Percentiles rank a stretch among this genome's conserved stretches.
Conservation (phyloP, 2,329 filamentous ascomycete genomes). For the Helminthosporium solani region DNA sequence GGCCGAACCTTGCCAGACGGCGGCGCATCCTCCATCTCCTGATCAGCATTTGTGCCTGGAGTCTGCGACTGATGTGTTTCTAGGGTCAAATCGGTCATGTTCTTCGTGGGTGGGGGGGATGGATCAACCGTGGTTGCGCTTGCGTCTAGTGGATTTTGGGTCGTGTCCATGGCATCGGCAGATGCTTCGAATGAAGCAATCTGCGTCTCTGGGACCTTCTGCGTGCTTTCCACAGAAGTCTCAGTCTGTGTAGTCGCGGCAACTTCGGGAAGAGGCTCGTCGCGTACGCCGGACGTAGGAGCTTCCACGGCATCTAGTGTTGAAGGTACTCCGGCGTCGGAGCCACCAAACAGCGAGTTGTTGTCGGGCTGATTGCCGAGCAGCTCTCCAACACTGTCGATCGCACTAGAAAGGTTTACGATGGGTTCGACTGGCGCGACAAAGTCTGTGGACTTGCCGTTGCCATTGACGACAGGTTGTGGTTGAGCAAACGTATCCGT, state of each 20-base stretch:
- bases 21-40: slow-evolving; percentile 43
- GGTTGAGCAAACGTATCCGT: slow-evolving; percentile 19
- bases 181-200: slow-evolving; percentile 6
- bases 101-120: slow-evolving; percentile 30
- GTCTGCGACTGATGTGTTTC: slow-evolving; percentile 22
- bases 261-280: slow-evolving; percentile 25
- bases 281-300: slow-evolving; percentile 38
- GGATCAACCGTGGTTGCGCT: slow-evolving; percentile 12
- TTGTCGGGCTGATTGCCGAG: slow-evolving; percentile 44
- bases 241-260: slow-evolving; percentile 8
- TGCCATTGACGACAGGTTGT: slow-evolving; percentile 34
- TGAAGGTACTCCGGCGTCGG: slow-evolving; percentile 29
- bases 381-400: slow-evolving; percentile 46
- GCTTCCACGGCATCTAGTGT: slow-evolving; percentile 46
- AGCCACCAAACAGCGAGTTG: slow-evolving; percentile 43
- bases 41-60: slow-evolving; percentile 26
- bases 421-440: slow-evolving; percentile 40
- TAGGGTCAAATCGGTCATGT: slow-evolving; percentile 37
- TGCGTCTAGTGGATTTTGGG: slow-evolving; percentile 17
- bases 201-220: slow-evolving; percentile 35
- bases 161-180: slow-evolving; percentile 31
- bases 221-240: slow-evolving; percentile 26
- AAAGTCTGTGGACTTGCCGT: slow-evolving; percentile 25
- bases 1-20: slow-evolving; percentile 59
- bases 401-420: slow-evolving; percentile 46